A percentile compares a stretch with the other conserved stretches of the same genome.
phyloP scores from a whole-genome alignment of 164 flowering plant species.

The Vitis rotundifolia region DNA sequence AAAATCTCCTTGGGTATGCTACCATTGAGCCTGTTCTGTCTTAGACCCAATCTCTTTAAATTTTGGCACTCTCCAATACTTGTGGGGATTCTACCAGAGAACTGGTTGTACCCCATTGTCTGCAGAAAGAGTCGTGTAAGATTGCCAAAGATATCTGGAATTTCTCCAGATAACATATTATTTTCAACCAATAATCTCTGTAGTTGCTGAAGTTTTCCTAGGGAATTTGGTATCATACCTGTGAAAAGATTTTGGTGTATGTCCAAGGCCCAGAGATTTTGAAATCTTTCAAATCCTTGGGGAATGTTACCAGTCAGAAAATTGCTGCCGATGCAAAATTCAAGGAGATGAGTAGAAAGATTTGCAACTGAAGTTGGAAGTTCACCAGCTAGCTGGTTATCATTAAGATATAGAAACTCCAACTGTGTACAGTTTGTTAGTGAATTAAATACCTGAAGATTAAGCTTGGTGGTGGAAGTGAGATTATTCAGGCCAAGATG shows the following conservation, averaged over 20 bases:
- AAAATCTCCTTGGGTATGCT: constrained; percentile 12
- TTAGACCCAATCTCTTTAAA: background rate
- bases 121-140: background rate
- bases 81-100: constrained; percentile 15
- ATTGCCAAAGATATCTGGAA: constrained; percentile 13
- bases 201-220: constrained; percentile 6
- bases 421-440: constrained; percentile 8
- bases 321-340: constrained; percentile 13
- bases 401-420: background rate
- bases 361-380: constrained; percentile 16
- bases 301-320: constrained; percentile 7
- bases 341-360: constrained; percentile 9
- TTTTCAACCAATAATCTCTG: background rate
- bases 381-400: constrained; percentile 8
- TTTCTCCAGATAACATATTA: constrained; percentile 5
- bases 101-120: constrained; percentile 7
- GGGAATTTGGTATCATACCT: constrained; percentile 5
- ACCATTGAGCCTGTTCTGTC: background rate
- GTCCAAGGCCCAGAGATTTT: constrained; percentile 11
- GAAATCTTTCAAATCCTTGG: constrained; percentile 1
- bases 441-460: constrained; percentile 7
- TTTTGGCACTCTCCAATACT: constrained; percentile 3
- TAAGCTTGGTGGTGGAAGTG: constrained; percentile 9
- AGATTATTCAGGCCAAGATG: constrained; percentile 10
- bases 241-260: constrained; percentile 6